Percentiles rank a stretch among this genome's conserved stretches.
phyloP scores from a whole-genome alignment of 2,329 filamentous ascomycete genomes.

The Herpotrichia juniperi region DNA sequence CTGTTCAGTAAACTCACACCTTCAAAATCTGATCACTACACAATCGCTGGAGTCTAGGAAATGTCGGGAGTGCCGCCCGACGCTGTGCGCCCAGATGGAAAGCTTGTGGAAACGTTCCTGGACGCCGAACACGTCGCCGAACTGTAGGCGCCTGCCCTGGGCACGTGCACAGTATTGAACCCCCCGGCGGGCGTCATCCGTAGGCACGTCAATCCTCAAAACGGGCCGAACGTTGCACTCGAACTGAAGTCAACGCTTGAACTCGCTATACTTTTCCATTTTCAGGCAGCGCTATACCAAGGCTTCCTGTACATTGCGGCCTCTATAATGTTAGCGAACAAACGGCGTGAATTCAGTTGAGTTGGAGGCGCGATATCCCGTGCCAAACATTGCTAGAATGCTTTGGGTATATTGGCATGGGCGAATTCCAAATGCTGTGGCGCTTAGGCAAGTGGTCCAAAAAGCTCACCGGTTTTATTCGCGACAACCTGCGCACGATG shows the following conservation, averaged over 20 bases:
- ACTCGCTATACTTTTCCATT: neutral
- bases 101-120: neutral
- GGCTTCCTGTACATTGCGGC: neutral
- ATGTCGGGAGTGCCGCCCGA: neutral
- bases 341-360: neutral
- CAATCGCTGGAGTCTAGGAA: neutral
- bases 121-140: conserved; percentile 2
- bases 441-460: neutral
- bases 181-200: neutral
- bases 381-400: neutral
- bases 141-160: neutral
- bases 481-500: neutral
- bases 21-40: neutral
- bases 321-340: too few species aligned
- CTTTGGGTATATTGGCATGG: neutral
- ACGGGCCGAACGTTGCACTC: neutral
- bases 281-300: neutral
- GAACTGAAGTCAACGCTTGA: neutral
- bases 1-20: neutral
- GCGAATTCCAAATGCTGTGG: neutral
- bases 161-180: neutral
- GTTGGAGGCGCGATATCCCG: neutral
- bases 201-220: neutral
- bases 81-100: neutral
- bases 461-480: neutral